Base-by-base conservation (phyloP, 75 land plant genomes). In the Adiantum capillusveneris region DNA sequence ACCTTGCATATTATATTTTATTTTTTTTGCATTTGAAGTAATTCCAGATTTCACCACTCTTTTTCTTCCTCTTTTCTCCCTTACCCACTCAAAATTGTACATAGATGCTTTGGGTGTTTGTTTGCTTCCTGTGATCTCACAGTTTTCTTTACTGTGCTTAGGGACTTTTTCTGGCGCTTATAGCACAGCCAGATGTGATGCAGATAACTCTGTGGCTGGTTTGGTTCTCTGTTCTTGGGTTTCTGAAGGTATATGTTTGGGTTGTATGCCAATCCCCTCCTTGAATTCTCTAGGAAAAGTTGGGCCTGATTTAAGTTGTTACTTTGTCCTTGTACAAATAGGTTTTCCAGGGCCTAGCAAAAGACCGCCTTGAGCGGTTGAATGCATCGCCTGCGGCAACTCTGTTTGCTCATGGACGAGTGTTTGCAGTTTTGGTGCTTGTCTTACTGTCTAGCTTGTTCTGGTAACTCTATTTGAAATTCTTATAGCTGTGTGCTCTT, bases 331-430 rank as follows among this genome's bases (percentile, higher is more conserved):
- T 24, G 20, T 20, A 31, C 45, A 31, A 25, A 20, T 74, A 92
- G 98, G 85, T 85, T 74, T 93, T 93, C 62, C 87, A 85, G 67
- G 86, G 90, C 43, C 57, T 93, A 75, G 98, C 84, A 25, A 85
- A 80, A 62, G 98, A 93, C 49, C 75, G 95, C 31, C 83, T 93
- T 62, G 98, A 85, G 30, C 84, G 90, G 9, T 60, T 93, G 60
- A 88, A 93, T 81, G 80, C 95, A 68, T 93, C 98, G 44, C 98
- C 98, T 29, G 78, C 94, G 63, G 84, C 81, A 24, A 93, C 98
- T 46, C 79, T 88, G 37, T 65, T 67, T 67, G 59, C 82, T 65
- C 92, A 88, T 63, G 68, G 82, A 14, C 84, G 98, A 56, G 90
- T 93, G 1, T 93, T 70, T 77, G 42, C 77, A 34, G 76, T 73